Conservation (phyloP, 805 yeast genomes). For the Saturnispora silvae region DNA sequence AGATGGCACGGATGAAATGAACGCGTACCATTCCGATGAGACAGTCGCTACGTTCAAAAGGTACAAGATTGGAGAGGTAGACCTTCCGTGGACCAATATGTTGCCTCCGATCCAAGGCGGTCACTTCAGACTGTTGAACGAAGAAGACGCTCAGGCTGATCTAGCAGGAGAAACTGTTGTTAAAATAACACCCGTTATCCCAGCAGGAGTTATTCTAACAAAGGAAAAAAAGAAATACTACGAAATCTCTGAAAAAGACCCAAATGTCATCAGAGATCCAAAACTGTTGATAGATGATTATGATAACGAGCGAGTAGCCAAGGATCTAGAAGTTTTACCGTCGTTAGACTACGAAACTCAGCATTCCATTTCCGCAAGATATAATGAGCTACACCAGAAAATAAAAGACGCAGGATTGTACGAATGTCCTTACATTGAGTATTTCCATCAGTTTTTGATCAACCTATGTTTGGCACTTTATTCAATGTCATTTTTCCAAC, state of each 20-base stretch:
- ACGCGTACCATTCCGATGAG: slow-evolving; percentile 63
- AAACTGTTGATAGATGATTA: slow-evolving; percentile 40
- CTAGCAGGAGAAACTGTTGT: slow-evolving; percentile 34
- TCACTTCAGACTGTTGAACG: slow-evolving; percentile 23
- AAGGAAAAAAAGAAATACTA: slow-evolving; percentile 27
- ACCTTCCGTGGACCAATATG: slow-evolving; percentile 59
- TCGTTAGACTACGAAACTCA: slow-evolving; percentile 62
- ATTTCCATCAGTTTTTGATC: slow-evolving; percentile 57
- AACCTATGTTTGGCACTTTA: slow-evolving; percentile 43
- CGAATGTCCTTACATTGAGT: slow-evolving; percentile 63
- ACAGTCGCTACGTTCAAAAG: slow-evolving; percentile 40
- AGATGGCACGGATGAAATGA: slow-evolving; percentile 87
- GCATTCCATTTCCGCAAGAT: slow-evolving; percentile 40
- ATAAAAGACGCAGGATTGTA: slow-evolving; percentile 53
- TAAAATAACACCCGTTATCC: slow-evolving; percentile 39
- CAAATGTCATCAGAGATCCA: slow-evolving; percentile 42
- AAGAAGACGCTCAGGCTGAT: slow-evolving; percentile 10
- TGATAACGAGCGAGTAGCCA: slow-evolving; percentile 43
- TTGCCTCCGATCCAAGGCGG: slow-evolving; percentile 90
- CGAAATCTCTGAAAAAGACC: slow-evolving; percentile 22
- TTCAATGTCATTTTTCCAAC: slow-evolving; percentile 38
- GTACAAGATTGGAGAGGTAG: slow-evolving; percentile 58
- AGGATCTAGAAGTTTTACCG: slow-evolving; percentile 53
- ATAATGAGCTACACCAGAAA: slow-evolving; percentile 46
- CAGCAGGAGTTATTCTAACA: slow-evolving; percentile 36